Conservation (phyloP, 441 rosid species). For the Aleurites moluccanus region DNA sequence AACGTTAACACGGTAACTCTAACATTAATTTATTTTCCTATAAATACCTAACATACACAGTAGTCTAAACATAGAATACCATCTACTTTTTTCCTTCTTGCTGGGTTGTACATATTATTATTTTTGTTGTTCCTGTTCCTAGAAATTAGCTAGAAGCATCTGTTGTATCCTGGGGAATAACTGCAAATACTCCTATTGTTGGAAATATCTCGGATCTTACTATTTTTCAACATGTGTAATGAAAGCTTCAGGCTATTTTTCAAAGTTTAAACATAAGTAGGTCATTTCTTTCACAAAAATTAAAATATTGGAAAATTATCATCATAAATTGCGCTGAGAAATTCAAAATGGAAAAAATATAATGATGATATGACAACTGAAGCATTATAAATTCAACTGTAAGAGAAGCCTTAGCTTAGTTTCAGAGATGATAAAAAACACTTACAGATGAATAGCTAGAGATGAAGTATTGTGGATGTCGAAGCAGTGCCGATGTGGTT, state of each 20-base stretch:
- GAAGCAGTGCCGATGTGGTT: slow-evolving; percentile 19
- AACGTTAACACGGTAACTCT: too few relatives aligned
- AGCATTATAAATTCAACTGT: background rate
- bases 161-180: too few relatives aligned
- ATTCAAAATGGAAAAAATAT: background rate
- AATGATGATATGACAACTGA: background rate
- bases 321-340: background rate
- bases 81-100: too few relatives aligned
- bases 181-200: too few relatives aligned
- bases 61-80: too few relatives aligned
- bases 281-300: background rate
- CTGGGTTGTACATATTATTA: too few relatives aligned
- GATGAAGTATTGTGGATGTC: slow-evolving; percentile 13
- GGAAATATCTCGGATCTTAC: too few relatives aligned
- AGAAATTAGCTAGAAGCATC: too few relatives aligned
- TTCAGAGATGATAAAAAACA: background rate
- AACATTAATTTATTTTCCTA: too few relatives aligned
- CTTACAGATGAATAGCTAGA: slow-evolving; percentile 26
- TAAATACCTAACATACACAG: too few relatives aligned
- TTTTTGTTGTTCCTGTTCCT: too few relatives aligned
- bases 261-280: background rate
- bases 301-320: background rate
- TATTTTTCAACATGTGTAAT: too few relatives aligned
- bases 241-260: background rate
- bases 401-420: background rate